Base-by-base conservation (phyloP, 108 stramenopile species). In the Seminavis robusta region DNA sequence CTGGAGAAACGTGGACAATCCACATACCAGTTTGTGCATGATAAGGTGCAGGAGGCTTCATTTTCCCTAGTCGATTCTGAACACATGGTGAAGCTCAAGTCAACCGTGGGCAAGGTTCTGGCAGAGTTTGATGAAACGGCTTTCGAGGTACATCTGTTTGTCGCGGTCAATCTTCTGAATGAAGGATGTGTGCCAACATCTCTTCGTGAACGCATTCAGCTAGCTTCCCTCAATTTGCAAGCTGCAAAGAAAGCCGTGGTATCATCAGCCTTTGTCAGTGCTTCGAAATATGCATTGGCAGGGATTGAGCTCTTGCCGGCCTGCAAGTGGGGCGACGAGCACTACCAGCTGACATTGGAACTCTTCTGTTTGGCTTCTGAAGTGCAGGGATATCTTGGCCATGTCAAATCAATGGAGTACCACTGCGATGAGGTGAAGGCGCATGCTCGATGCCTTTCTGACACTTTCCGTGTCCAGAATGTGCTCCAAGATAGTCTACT, bases 181-280 rank as follows among this genome's bases (percentile, higher is more conserved):
- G 48, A 26, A 49, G 48, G 23, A 49, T n/a, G n/a, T n/a, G n/a
- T n/a, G n/a, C n/a, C n/a, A n/a, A n/a, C n/a, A n/a, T n/a, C n/a
- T n/a, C n/a, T n/a, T n/a, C n/a, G n/a, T n/a, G n/a, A n/a, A n/a
- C n/a, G n/a, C 6, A 13, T 20, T 19, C 13, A 56, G 13, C 21
- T 50, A 10, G 51, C 51, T 25, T 23, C 63, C 6, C 52, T 77
- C 20, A 68, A 72, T 34, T 21, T 62, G 27, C 27, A 47, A 38
- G 71, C 76, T 29, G 69, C 51, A 0, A 31, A 44, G 4, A 50
- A 43, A 19, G 59, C 70, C 10, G 36, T 61, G 1, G 36, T 30
- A 11, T 34, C 34, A 10, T 72, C 65, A 3, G 59, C 66, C 9
- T 72, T 58, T 32, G 31, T 36, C 1, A 43, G 49, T 10, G 70